A percentile compares a stretch with the other conserved stretches of the same genome.
Conservation (phyloP, 805 yeast species). For the Starmerella bombi region DNA sequence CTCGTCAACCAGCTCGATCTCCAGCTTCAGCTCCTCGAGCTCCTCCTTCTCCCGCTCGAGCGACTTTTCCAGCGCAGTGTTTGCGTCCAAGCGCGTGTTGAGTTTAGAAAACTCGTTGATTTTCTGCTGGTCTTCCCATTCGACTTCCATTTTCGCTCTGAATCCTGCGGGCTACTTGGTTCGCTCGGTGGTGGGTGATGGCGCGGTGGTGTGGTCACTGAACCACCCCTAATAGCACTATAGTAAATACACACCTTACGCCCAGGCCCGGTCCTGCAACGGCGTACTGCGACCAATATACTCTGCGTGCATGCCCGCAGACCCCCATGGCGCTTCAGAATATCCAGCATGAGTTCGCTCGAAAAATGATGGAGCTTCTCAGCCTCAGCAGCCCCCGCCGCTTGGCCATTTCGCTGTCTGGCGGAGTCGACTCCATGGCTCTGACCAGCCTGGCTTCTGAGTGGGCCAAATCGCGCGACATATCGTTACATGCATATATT, state of each 20-base stretch:
- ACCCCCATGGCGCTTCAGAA: no score
- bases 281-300: no score
- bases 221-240: no score
- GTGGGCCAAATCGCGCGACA: slow-evolving; percentile 26
- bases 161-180: no score
- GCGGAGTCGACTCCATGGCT: slow-evolving; percentile 75
- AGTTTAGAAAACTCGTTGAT: slow-evolving; percentile 81
- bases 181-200: no score
- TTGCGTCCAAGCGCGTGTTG: slow-evolving; percentile 53
- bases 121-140: slow-evolving; percentile 75
- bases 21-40: slow-evolving; percentile 72
- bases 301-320: no score
- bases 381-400: slow-evolving; percentile 14
- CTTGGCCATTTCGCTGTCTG: slow-evolving; percentile 52
- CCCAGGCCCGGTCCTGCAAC: no score
- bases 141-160: slow-evolving; percentile 39
- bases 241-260: no score
- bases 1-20: slow-evolving; percentile 69
- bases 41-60: slow-evolving; percentile 66
- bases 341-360: not conserved
- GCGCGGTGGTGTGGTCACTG: no score
- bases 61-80: slow-evolving; percentile 37
- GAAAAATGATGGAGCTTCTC: slow-evolving; percentile 6
- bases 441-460: slow-evolving; percentile 38
- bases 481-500: slow-evolving; percentile 39